phyloP scores from a whole-genome alignment of 768 basidiomycete genomes.

The Auricularia auricula-judae region DNA sequence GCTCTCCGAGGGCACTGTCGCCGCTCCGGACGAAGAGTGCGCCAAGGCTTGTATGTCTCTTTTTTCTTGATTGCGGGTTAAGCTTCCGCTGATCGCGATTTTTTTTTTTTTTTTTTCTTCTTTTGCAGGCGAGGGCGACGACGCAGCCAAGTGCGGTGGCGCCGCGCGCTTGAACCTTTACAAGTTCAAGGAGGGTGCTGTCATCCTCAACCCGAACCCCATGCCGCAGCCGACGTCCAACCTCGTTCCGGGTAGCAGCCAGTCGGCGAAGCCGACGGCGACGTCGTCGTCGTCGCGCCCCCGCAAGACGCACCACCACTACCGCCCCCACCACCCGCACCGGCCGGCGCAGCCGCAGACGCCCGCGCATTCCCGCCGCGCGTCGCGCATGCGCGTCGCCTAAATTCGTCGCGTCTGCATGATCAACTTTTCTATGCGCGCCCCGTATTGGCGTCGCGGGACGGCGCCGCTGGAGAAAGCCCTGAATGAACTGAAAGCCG shows the following conservation, averaged over 20 bases:
- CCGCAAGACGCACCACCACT: not conserved
- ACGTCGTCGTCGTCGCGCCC: not conserved
- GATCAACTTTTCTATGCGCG: not conserved
- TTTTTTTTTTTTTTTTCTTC: not conserved
- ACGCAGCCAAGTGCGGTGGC: not conserved
- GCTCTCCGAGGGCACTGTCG: not conserved
- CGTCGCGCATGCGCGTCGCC: not conserved
- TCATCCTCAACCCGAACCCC: not conserved
- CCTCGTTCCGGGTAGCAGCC: not conserved
- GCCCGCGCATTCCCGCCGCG: not conserved
- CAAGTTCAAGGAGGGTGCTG: not conserved
- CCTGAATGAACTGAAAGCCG: too few species aligned
- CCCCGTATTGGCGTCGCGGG: not conserved
- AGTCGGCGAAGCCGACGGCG: not conserved
- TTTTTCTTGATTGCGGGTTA: not conserved
- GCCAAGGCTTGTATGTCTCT: not conserved
- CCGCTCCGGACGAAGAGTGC: slow-evolving; percentile 2
- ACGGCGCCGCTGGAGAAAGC: too few species aligned
- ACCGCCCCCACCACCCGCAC: not conserved
- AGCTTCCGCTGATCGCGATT: not conserved
- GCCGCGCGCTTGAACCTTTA: not conserved
- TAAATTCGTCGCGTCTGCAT: not conserved
- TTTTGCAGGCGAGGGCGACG: slow-evolving; percentile 1
- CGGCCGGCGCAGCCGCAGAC: not conserved
- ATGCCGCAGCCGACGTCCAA: not conserved